phyloP scores from a whole-genome alignment of 2,329 filamentous ascomycete species.

The Tolypocladium nubicola region DNA sequence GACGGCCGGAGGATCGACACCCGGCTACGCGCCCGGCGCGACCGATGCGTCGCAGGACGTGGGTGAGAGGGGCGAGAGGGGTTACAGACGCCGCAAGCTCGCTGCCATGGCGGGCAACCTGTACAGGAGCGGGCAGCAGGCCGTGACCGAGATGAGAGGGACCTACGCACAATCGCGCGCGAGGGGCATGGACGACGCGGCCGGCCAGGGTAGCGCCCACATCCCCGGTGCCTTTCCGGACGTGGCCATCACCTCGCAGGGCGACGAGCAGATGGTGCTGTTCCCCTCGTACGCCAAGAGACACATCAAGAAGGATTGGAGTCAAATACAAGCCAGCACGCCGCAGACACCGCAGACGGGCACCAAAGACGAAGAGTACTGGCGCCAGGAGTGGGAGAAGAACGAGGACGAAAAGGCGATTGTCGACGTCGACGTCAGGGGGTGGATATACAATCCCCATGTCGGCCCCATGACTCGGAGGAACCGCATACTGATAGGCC shows the following conservation, averaged over 20 bases:
- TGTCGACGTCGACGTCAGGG: slow-evolving; percentile 88
- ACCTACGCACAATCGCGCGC: slow-evolving; percentile 45
- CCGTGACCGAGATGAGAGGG: slow-evolving; percentile 48
- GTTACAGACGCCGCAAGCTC: slow-evolving; percentile 67
- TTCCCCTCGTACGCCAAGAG: slow-evolving; percentile 88
- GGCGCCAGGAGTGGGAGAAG: slow-evolving; percentile 67
- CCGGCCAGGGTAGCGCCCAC: slow-evolving; percentile 20
- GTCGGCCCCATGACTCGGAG: slow-evolving; percentile 75
- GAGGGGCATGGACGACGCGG: slow-evolving; percentile 16
- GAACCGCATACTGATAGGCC: slow-evolving; percentile 75
- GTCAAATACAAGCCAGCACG: slow-evolving; percentile 16
- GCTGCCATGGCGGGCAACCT: slow-evolving; percentile 51
- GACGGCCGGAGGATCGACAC: slow-evolving; percentile 10
- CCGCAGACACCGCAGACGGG: slow-evolving; percentile 22
- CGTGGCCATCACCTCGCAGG: slow-evolving; percentile 66
- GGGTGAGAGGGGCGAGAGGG: slow-evolving; percentile 41
- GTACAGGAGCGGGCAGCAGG: slow-evolving; percentile 45
- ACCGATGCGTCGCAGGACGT: slow-evolving; percentile 15
- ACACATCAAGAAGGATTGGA: slow-evolving; percentile 44
- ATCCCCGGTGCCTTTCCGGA: slow-evolving; percentile 77
- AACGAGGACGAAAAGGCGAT: slow-evolving; percentile 75
- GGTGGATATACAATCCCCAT: slow-evolving; percentile 89
- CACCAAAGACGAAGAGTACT: slow-evolving; percentile 59
- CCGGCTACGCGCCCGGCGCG: slow-evolving; percentile 16
- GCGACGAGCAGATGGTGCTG: slow-evolving; percentile 84